phyloP scores from a whole-genome alignment of 2,329 filamentous ascomycete species.

The Elsinoe ampelina region DNA sequence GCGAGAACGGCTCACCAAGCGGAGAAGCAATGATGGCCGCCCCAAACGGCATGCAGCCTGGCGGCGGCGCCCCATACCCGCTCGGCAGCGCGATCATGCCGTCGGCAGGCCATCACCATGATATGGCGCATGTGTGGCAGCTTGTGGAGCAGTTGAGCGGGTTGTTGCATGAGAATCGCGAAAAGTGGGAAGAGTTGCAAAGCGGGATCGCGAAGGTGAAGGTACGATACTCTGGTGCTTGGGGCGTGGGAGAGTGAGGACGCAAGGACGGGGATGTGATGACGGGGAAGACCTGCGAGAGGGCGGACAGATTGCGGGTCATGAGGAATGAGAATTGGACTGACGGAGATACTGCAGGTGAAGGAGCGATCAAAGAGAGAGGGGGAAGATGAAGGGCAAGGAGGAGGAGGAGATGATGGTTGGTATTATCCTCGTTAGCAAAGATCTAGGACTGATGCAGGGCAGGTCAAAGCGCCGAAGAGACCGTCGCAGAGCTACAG shows the following conservation, averaged over 20 bases:
- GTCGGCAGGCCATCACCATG: conserved; percentile 29
- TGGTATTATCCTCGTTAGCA: background rate
- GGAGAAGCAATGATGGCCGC: conserved; percentile 14
- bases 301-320: too few relatives aligned
- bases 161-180: conserved; percentile 28
- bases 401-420: conserved; percentile 5
- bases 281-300: conserved; percentile 9
- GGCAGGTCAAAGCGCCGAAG: background rate
- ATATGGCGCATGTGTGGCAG: conserved; percentile 31
- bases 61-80: conserved; percentile 14
- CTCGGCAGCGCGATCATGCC: conserved; percentile 24
- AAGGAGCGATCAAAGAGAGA: conserved; percentile 10
- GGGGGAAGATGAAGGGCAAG: background rate
- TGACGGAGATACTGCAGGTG: conserved; percentile 6
- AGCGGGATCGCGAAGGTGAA: conserved; percentile 23
- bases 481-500: conserved; percentile 23
- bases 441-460: background rate
- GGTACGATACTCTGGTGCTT: conserved; percentile 13
- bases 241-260: conserved; percentile 21
- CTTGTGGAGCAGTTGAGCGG: conserved; percentile 28
- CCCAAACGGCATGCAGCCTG: conserved; percentile 15
- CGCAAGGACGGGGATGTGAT: background rate
- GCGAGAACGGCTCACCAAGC: background rate
- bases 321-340: conserved; percentile 2
- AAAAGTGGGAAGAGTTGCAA: conserved; percentile 27